These are phyloP conservation scores for Cladosporium sp. DNA, from an alignment of 2,329 filamentous ascomycete species.

Conservation along the genomic window DNA sequence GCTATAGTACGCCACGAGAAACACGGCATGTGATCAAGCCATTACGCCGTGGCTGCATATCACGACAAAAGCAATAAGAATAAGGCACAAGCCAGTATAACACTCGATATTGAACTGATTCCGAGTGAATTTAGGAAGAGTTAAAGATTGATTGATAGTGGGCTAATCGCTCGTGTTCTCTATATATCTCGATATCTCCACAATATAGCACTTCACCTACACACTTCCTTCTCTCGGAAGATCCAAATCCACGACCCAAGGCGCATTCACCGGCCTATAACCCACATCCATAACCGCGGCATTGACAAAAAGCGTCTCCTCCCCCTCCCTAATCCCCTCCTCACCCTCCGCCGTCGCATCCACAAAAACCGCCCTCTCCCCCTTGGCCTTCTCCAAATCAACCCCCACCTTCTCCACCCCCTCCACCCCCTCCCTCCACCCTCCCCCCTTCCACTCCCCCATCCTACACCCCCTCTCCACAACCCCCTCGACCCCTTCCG, in stretches of 20 bases:
- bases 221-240: conserved; percentile 20
- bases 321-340: conserved; percentile 38
- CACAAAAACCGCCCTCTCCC: conserved; percentile 32
- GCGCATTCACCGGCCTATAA: conserved; percentile 49
- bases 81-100: too few relatives aligned
- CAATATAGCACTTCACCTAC: too few relatives aligned
- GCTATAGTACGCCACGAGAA: too few relatives aligned
- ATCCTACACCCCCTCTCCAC: conserved; percentile 3
- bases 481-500: conserved; percentile 23
- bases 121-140: too few relatives aligned
- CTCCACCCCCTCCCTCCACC: conserved; percentile 20
- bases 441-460: conserved; percentile 14
- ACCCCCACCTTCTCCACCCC: conserved; percentile 15
- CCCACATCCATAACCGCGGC: conserved; percentile 51
- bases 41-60: too few relatives aligned
- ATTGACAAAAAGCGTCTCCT: conserved; percentile 56
- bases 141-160: too few relatives aligned
- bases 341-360: conserved; percentile 19
- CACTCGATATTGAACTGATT: too few relatives aligned
- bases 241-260: conserved; percentile 55
- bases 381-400: conserved; percentile 21
- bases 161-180: too few relatives aligned
- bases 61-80: too few relatives aligned
- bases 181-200: too few relatives aligned
- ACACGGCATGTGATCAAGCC: too few relatives aligned